Evolutionary conservation across 768 basidiomycete species (phyloP).

Genomic region (Rhodotorula graminis): DNA sequence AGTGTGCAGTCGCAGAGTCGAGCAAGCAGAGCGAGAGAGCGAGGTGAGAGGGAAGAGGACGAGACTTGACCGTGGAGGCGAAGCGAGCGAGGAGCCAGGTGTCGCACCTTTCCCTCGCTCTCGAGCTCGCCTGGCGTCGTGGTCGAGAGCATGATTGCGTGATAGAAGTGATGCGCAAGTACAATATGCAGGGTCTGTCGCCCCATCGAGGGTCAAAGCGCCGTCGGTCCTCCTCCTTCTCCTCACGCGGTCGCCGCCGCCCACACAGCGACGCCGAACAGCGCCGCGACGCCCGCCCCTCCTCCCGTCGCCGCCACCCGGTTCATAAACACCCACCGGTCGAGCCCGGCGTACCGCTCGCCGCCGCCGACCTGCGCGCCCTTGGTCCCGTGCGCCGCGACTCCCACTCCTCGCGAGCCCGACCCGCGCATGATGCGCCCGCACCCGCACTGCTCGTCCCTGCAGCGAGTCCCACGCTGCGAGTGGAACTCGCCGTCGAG

Average conservation of each 20-base stretch:
- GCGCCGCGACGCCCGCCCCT: constrained; percentile 8
- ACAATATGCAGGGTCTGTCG: too few species aligned
- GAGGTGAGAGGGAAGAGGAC: too few species aligned
- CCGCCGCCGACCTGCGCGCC: neutral
- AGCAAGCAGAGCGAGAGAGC: too few species aligned
- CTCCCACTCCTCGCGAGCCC: neutral
- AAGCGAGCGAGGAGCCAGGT: too few species aligned
- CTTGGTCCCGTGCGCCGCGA: neutral
- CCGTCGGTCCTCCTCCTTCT: neutral
- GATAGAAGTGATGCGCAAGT: too few species aligned
- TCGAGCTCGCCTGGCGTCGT: too few species aligned
- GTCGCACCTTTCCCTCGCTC: too few species aligned
- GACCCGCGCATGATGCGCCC: constrained; percentile 28
- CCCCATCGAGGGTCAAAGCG: too few species aligned
- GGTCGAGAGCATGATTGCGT: too few species aligned
- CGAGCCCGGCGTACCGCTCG: constrained; percentile 26
- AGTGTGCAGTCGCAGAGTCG: too few species aligned
- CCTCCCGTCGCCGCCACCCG: constrained; percentile 22
- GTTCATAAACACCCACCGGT: constrained; percentile 31
- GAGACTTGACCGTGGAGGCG: too few species aligned
- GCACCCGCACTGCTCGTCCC: constrained; percentile 21
- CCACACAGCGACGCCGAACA: constrained; percentile 26
- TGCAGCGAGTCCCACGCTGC: constrained; percentile 19
- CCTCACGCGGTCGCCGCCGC: constrained; percentile 22
- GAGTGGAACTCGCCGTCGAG: constrained; percentile 24